Conservation (phyloP, 768 basidiomycete species). For the Mycena amicta region DNA sequence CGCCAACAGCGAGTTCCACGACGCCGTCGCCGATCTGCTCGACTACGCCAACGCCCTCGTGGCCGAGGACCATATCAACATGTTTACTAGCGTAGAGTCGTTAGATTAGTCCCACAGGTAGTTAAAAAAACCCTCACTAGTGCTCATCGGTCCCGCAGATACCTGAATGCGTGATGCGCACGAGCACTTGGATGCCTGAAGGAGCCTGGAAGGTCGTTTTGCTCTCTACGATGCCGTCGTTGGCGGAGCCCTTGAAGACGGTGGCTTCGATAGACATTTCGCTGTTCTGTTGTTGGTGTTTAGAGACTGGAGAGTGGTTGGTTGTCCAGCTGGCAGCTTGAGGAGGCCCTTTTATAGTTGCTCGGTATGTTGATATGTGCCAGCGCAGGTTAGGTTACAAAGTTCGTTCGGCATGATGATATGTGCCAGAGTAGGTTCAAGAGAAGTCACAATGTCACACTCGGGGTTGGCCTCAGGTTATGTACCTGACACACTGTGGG, state of each 20-base stretch:
- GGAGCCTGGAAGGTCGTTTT: conserved; percentile 1
- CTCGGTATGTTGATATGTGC: too few species aligned
- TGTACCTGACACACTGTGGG: too few species aligned
- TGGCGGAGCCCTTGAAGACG: conserved; percentile 10
- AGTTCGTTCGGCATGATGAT: too few species aligned
- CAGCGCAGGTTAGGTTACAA: too few species aligned
- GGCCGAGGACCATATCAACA: conserved; percentile 28
- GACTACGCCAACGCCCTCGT: conserved; percentile 3
- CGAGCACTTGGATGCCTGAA: conserved; percentile 12
- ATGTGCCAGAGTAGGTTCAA: too few species aligned
- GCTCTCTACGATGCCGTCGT: conserved; percentile 6
- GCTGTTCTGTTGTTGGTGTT: too few species aligned
- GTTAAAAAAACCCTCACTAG: conserved; percentile 5
- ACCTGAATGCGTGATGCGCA: conserved; percentile 27
- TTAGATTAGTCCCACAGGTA: not conserved
- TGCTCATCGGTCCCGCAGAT: conserved; percentile 45
- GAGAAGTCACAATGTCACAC: too few species aligned
- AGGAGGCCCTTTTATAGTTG: not conserved
- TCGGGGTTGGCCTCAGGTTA: too few species aligned
- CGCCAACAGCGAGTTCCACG: not conserved
- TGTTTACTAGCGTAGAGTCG: conserved; percentile 10
- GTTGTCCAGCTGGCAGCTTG: not conserved
- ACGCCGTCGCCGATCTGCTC: conserved; percentile 1
- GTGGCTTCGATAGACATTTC: conserved; percentile 12
- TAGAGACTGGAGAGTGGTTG: not conserved